Percentiles rank a stretch among this genome's conserved stretches.
These are phyloP conservation scores for Fibroporia radiculosa DNA, from an alignment of 768 basidiomycete genomes.

Conservation along the genomic window DNA sequence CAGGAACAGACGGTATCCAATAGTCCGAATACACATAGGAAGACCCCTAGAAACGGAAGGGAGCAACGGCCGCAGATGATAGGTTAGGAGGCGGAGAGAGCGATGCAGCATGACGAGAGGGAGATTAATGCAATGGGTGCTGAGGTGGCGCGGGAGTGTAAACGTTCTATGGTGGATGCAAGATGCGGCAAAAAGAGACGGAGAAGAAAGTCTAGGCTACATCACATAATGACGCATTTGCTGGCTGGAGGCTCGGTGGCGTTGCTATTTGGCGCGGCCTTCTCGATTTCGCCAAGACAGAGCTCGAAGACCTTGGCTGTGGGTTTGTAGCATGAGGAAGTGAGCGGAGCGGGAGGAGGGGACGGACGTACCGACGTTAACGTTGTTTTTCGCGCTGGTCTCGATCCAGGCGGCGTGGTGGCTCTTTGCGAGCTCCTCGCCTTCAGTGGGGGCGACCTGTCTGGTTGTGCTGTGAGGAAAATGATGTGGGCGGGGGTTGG, in stretches of 20 bases:
- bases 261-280: slow-evolving; percentile 48
- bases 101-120: slow-evolving; percentile 10
- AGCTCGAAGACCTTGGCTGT: slow-evolving; percentile 80
- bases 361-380: slow-evolving; percentile 73
- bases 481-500: slow-evolving; percentile 19
- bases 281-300: slow-evolving; percentile 79
- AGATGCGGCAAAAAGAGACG: neutral
- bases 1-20: slow-evolving; percentile 6
- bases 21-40: slow-evolving; percentile 16
- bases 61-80: neutral
- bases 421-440: slow-evolving; percentile 61
- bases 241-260: slow-evolving; percentile 33
- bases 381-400: slow-evolving; percentile 80
- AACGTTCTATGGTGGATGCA: slow-evolving; percentile 13
- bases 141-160: slow-evolving; percentile 3
- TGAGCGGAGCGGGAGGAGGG: slow-evolving; percentile 1
- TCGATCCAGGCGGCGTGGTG: slow-evolving; percentile 79
- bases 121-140: slow-evolving; percentile 1
- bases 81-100: slow-evolving; percentile 9
- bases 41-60: slow-evolving; percentile 9
- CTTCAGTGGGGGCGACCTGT: slow-evolving; percentile 71
- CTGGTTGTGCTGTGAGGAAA: slow-evolving; percentile 37
- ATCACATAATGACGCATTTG: slow-evolving; percentile 52
- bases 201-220: slow-evolving; percentile 15
- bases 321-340: slow-evolving; percentile 3